Evolutionary conservation across 345 rosid species (phyloP), one percentile per base, ranked within the genome.

Genomic region (Draba incana): DNA sequence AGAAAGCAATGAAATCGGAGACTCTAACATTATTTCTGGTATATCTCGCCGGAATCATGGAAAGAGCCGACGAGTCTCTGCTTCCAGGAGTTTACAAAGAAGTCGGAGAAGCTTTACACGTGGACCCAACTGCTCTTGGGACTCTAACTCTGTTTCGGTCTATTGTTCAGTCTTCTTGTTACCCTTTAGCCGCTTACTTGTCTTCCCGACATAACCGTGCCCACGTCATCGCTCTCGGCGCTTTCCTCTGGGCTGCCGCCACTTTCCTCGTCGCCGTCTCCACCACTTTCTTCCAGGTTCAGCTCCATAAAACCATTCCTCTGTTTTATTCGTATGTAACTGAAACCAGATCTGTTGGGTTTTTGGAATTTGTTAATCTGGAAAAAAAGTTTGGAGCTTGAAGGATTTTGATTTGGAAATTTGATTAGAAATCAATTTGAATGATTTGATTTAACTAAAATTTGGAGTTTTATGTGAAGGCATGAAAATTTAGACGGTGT

Each of bases 31-130:
- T 85, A 62, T 54, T 80, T 68, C 56, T 88, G 51, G 94, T 88
- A 67, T 81, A 88, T 77, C 79, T 88, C n/a, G 87, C 89, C 2
- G 81, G 74, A 25, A 84, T 84, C 45, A 83, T 88, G 88, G 82
- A 86, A 72, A 64, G 82, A 76, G 86, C 94, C 24, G 89, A 88
- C 14, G 91, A 83, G 78, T 79, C 91, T 14, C 53, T 88, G 27
- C 74, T 88, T n/a, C 87, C 91, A 1, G 86, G 89, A 30, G 89
- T 88, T 55, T 88, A 84, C 74, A 84, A 84, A 56, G 94, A 85
- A 59, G 83, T 86, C 3, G 90, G 88, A 2, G 87, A 75, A 2
- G 87, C 82, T 66, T 41, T 88, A 7, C 86, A 83, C 69, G 67
- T 64, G 0, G 91, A 86, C 39, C 91, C 91, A 3, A 83, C 89